Conservation (phyloP, 768 basidiomycete genomes). For the Albatrellus ellisii region DNA sequence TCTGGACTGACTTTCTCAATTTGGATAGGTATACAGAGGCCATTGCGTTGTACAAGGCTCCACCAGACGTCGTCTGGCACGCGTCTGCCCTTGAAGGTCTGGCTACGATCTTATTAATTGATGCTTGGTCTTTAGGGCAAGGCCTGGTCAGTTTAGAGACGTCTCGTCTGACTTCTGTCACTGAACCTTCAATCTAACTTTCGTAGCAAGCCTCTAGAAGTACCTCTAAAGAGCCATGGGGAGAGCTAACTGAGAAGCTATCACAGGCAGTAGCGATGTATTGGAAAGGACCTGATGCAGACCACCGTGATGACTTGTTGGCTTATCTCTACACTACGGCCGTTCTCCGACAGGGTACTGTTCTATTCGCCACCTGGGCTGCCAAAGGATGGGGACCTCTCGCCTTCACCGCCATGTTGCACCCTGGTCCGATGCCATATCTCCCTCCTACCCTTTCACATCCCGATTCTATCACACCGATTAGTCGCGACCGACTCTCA, state of each 20-base stretch:
- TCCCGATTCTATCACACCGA: slow-evolving; percentile 23
- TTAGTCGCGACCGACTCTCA: slow-evolving; percentile 49
- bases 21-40: slow-evolving; percentile 74
- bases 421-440: slow-evolving; percentile 44
- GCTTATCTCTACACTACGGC: slow-evolving; percentile 55
- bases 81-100: slow-evolving; percentile 80
- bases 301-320: slow-evolving; percentile 46
- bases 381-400: slow-evolving; percentile 82
- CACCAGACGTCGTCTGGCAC: slow-evolving; percentile 79
- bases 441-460: slow-evolving; percentile 45
- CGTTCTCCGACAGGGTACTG: slow-evolving; percentile 58
- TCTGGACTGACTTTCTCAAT: slow-evolving; percentile 10
- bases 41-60: slow-evolving; percentile 55
- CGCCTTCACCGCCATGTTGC: slow-evolving; percentile 64
- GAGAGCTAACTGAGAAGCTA: slow-evolving; percentile 62
- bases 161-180: slow-evolving; percentile 4
- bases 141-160: slow-evolving; percentile 41
- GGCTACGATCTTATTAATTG: slow-evolving; percentile 65
- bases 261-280: slow-evolving; percentile 45
- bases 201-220: slow-evolving; percentile 8
- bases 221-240: slow-evolving; percentile 52
- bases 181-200: not conserved
- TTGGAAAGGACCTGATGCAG: slow-evolving; percentile 34
- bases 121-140: slow-evolving; percentile 72
- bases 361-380: slow-evolving; percentile 72